Evolutionary conservation across 2,329 filamentous ascomycete genomes (phyloP).

Genomic region (Alternaria ethzedia): DNA sequence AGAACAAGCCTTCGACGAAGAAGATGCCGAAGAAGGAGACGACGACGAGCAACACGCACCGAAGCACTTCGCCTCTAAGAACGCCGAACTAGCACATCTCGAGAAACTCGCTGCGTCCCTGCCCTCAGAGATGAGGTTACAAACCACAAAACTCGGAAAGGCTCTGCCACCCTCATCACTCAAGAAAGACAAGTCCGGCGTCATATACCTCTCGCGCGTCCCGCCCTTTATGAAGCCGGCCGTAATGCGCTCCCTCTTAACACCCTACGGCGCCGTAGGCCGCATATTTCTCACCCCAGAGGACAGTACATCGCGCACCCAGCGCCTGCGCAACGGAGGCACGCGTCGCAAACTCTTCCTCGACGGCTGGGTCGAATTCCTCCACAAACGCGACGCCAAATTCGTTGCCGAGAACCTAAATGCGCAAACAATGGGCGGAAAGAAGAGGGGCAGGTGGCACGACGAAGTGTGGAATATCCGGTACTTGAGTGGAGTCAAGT

Average conservation of each 20-base stretch:
- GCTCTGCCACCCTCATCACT: conserved; percentile 52
- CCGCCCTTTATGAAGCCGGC: conserved; percentile 88
- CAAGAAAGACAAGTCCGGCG: conserved; percentile 75
- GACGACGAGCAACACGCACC: conserved; percentile 30
- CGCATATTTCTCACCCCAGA: conserved; percentile 82
- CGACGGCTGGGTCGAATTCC: conserved; percentile 87
- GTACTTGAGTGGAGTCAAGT: conserved; percentile 85
- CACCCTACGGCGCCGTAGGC: conserved; percentile 76
- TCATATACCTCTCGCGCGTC: conserved; percentile 82
- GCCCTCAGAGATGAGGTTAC: conserved; percentile 45
- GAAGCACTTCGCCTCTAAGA: conserved; percentile 34
- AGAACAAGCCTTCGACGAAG: conserved; percentile 34
- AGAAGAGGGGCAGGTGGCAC: conserved; percentile 82
- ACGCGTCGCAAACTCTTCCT: conserved; percentile 84
- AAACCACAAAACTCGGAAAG: conserved; percentile 30
- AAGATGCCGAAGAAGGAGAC: conserved; percentile 25
- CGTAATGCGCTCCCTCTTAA: conserved; percentile 76
- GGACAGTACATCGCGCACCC: conserved; percentile 68
- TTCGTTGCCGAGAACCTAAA: conserved; percentile 78
- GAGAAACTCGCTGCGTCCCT: conserved; percentile 38
- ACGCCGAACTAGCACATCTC: conserved; percentile 39
- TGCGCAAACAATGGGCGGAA: conserved; percentile 78
- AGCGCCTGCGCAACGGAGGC: conserved; percentile 73
- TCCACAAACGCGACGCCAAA: conserved; percentile 77
- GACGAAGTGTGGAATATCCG: conserved; percentile 87